Base-by-base conservation (phyloP, 345 rosid species). In the Kandelia obovata region DNA sequence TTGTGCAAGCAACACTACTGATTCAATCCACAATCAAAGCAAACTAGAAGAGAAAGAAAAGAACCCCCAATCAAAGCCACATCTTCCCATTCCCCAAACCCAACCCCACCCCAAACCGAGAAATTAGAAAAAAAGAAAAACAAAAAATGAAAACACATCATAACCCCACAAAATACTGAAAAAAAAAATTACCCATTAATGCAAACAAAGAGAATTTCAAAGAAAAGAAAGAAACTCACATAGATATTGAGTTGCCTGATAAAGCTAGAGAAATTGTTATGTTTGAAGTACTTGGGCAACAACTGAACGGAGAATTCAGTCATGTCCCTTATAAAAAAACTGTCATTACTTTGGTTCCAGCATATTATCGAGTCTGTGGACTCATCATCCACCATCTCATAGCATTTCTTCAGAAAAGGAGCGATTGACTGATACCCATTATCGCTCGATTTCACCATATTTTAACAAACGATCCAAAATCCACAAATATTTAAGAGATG, bases 241-340 rank as follows among this genome's bases (percentile, higher is more conserved):
- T 90, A 92, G 76, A 92, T 92, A 53, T 92, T 92, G 74, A 92
- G 98, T 72, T 90, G 98, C 66, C 98, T 80, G 78, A 92, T 78
- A 70, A 92, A 92, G 81, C 95, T 88, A 46, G 98, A 81, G 79
- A 77, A 78, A 69, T 92, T 92, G 85, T 78, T 85, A 77, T 89
- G 96, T 76, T 90, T 92, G 77, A 92, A 92, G 86, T 84, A 85
- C 68, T 79, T 78, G 7, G 96, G 98, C 35, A 92, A 75, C 78
- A 92, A 80, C 4, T 77, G 85, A 74, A 86, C 81, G 32, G 87
- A 85, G 81, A 92, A 90, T 61, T 78, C 70, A 46, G 89, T 81
- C 68, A 84, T 60, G 35, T 92, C 87, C 82, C 76, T 83, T 28
- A 92, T 87, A 30, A 92, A 72, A 51, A 92, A 92, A 57, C 81